phyloP scores from a whole-genome alignment of 1,284 basidiomycete genomes.

The Gymnopus androsaceus region DNA sequence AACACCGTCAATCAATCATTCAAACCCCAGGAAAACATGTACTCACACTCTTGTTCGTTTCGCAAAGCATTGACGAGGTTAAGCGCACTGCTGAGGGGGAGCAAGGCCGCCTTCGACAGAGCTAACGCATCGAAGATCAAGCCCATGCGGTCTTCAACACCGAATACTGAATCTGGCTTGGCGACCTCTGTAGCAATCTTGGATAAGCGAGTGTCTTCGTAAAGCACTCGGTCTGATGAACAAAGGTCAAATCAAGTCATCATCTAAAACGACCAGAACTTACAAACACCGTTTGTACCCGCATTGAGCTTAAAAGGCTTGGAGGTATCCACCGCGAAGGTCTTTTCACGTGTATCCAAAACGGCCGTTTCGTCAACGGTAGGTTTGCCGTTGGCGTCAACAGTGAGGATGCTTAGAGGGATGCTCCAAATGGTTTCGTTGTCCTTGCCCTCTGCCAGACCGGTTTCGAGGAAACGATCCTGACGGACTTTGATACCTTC shows the following conservation, averaged over 20 bases:
- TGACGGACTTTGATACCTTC: slow-evolving; percentile 80
- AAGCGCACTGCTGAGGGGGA: slow-evolving; percentile 77
- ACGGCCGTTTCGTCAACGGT: slow-evolving; percentile 68
- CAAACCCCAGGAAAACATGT: slow-evolving; percentile 20
- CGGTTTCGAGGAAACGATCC: slow-evolving; percentile 91
- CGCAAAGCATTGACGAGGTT: slow-evolving; percentile 71
- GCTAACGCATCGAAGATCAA: slow-evolving; percentile 84
- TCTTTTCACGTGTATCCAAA: slow-evolving; percentile 72
- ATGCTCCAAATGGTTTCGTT: slow-evolving; percentile 92
- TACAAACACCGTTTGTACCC: slow-evolving; percentile 88
- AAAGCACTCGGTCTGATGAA: slow-evolving; percentile 78
- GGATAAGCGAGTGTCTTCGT: slow-evolving; percentile 78
- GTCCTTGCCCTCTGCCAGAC: slow-evolving; percentile 77
- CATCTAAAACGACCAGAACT: slow-evolving; percentile 27
- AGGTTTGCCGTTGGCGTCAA: slow-evolving; percentile 58
- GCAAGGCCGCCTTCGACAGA: slow-evolving; percentile 80
- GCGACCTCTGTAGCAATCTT: slow-evolving; percentile 83
- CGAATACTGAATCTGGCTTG: slow-evolving; percentile 65
- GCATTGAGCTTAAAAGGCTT: slow-evolving; percentile 88
- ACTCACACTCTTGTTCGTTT: slow-evolving; percentile 75
- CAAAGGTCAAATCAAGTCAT: neutral
- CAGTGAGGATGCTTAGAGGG: slow-evolving; percentile 78
- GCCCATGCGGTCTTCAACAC: slow-evolving; percentile 85
- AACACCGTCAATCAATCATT: neutral
- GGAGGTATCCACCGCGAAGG: slow-evolving; percentile 69